A percentile compares a stretch with the other conserved stretches of the same genome.
These are phyloP conservation scores for Rhizopogon vesiculosus DNA, from an alignment of 768 basidiomycete species.

Conservation along the genomic window DNA sequence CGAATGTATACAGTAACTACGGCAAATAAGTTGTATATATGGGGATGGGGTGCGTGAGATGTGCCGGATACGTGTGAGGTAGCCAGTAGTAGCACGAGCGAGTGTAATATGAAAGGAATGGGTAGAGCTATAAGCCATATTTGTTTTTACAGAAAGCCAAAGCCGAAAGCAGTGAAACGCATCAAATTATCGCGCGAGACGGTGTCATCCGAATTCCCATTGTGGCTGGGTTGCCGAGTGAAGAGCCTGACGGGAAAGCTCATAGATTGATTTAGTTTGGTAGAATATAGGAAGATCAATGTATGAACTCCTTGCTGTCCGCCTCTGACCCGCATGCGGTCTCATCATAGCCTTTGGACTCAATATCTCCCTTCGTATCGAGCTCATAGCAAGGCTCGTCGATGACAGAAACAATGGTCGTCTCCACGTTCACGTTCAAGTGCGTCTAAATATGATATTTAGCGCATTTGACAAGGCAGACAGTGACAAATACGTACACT, in stretches of 20 bases:
- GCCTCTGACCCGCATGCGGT: conserved; percentile 9
- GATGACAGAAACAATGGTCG: conserved; percentile 26
- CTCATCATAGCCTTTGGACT: conserved; percentile 8
- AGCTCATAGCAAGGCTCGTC: conserved; percentile 16
- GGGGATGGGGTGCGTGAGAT: not conserved
- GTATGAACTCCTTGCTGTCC: conserved; percentile 4
- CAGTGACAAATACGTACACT: conserved; percentile 10
- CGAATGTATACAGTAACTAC: not conserved
- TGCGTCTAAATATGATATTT: conserved; percentile 5
- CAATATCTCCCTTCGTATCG: conserved; percentile 18
- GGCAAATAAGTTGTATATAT: not conserved
- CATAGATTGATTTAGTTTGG: not conserved
- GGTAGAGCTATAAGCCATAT: not conserved
- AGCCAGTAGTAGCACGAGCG: not conserved
- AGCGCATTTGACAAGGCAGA: not conserved
- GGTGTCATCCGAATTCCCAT: not conserved
- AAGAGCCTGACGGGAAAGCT: not conserved
- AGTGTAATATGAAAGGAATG: not conserved
- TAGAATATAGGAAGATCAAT: not conserved
- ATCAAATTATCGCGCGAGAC: not conserved
- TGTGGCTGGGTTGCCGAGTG: not conserved
- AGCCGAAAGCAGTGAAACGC: not conserved
- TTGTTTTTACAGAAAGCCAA: not conserved
- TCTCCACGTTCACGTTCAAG: conserved; percentile 29
- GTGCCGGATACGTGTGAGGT: not conserved